Percentiles rank a stretch among this genome's conserved stretches.
These are phyloP conservation scores for Spinacia oleracea DNA, from an alignment of 179 eudicot genomes.

Conservation along the genomic window DNA sequence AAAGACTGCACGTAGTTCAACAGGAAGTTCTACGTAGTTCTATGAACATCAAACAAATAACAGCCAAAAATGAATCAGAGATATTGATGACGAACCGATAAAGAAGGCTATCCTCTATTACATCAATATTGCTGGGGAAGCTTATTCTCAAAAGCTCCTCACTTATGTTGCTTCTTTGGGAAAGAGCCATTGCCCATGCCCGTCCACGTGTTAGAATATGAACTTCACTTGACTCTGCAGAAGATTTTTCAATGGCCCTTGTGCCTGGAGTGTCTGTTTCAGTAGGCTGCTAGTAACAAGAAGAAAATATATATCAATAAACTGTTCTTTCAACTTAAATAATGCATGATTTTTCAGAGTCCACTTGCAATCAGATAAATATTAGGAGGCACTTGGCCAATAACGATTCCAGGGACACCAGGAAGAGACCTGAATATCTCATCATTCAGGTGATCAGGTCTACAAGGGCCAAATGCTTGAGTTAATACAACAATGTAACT, in stretches of 20 bases:
- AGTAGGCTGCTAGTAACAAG: conserved; percentile 34
- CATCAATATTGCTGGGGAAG: conserved; percentile 44
- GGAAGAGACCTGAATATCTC: background rate
- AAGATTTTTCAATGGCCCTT: conserved; percentile 26
- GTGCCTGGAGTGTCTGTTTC: conserved; percentile 44
- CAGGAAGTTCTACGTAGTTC: background rate
- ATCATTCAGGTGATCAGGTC: background rate
- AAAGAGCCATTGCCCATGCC: conserved; percentile 79
- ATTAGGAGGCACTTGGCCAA: background rate
- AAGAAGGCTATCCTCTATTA: conserved; percentile 50
- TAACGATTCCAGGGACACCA: background rate
- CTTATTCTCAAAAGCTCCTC: conserved; percentile 57
- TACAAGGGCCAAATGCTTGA: background rate
- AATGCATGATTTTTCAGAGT: background rate
- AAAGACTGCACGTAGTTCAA: background rate
- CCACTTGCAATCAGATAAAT: background rate
- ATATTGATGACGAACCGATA: conserved; percentile 52
- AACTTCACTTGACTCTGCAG: conserved; percentile 24
- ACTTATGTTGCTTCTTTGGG: conserved; percentile 49
- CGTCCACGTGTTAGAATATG: conserved; percentile 60
- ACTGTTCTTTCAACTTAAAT: background rate
- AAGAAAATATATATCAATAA: background rate
- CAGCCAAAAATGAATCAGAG: conserved; percentile 2
- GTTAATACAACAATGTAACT: background rate
- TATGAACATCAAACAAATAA: background rate